Evolutionary conservation across 768 basidiomycete genomes (phyloP), one percentile per base, ranked within the genome.

Genomic region (Asterophora lycoperdoides): DNA sequence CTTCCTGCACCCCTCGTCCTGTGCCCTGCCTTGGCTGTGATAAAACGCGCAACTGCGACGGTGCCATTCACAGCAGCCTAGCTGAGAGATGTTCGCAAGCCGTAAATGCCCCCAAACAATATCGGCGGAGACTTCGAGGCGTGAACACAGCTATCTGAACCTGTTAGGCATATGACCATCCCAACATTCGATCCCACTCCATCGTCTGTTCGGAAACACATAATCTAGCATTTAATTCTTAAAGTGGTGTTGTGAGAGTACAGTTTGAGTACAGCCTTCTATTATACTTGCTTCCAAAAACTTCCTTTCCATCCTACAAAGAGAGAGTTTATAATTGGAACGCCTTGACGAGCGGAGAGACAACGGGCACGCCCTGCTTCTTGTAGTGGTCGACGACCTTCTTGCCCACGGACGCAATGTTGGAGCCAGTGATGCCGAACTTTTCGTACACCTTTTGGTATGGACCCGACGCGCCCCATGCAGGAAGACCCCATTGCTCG

Each of bases 361-460:
- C 68, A 36, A 89, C 76, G 42, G 77, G 70, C 45, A 74, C 72
- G n/a, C 83, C 83, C 69, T 77, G 78, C 69, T 84, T 73, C 78
- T 84, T 87, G 78, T 94, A 95, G 76, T 89, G 92, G 44, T 75
- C 76, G 51, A 90, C 79, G 42, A 93, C 82, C 78, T 93, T 92
- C 79, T 92, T 85, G 56, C 88, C 82, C 18, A 92, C 78, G 38
- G 65, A 66, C 37, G 92, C 88, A 60, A 96, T 86, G 65, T 88
- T 86, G 39, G 77, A 64, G 11, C 83, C 85, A 32, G 90, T 92
- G 63, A 93, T 79, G 36, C 88, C 89, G 58, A 91, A 89, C 68
- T 91, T 89, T 72, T 88, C 87, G 65, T 96, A 96, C 10, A 94
- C 86, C 72, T 93, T 79, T 68, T 83, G 77, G 64, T 90, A 93